phyloP scores from a whole-genome alignment of 176 grass and related monocot genomes.

The Lolium rigidum region DNA sequence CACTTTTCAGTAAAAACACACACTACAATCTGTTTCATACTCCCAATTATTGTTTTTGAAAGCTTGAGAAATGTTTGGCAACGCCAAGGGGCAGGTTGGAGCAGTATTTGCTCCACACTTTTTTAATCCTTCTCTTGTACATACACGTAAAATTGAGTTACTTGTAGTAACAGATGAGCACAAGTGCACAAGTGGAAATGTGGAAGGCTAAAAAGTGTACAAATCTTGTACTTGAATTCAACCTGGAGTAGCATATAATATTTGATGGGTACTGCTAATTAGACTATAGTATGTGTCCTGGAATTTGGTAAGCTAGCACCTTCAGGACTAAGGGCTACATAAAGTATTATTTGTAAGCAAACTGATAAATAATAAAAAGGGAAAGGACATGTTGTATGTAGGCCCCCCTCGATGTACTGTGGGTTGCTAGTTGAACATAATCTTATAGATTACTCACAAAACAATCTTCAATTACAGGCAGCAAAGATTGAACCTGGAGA shows the following conservation, averaged over 20 bases:
- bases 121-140: background rate
- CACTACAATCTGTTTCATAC: background rate
- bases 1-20: constrained; percentile 5
- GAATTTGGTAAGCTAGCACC: background rate
- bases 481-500: constrained; percentile 73
- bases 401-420: background rate
- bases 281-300: background rate
- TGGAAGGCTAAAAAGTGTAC: background rate
- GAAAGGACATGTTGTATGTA: background rate
- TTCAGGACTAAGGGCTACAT: background rate
- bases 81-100: background rate
- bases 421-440: constrained; percentile 2
- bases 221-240: background rate
- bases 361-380: constrained; percentile 5
- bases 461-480: constrained; percentile 61
- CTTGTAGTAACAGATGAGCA: background rate
- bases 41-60: background rate
- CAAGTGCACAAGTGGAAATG: background rate
- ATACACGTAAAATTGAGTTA: background rate
- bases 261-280: constrained; percentile 11
- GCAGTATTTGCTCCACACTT: background rate
- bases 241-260: background rate
- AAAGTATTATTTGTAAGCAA: constrained; percentile 1
- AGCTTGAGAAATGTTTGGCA: background rate
- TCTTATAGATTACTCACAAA: background rate